These are phyloP conservation scores for Monosporascus sp. DNA, from an alignment of 2,329 filamentous ascomycete species.

Conservation along the genomic window DNA sequence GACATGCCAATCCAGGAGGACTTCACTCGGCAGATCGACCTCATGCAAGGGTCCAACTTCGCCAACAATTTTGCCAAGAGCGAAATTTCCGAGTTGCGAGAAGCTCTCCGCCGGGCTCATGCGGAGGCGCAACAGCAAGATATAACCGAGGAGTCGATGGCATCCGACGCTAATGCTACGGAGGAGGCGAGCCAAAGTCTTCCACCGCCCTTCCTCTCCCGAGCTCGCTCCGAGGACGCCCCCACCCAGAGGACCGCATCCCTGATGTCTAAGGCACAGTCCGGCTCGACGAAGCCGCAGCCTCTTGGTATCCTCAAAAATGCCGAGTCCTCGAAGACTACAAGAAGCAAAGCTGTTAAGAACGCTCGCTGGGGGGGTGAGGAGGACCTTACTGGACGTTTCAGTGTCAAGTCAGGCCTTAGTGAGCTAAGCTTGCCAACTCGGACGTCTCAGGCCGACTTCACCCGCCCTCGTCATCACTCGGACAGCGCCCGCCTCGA, in stretches of 20 bases:
- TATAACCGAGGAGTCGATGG: constrained; percentile 13
- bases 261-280: constrained; percentile 10
- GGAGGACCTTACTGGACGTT: constrained; percentile 27
- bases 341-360: not conserved
- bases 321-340: constrained; percentile 7
- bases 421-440: constrained; percentile 26
- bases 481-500: constrained; percentile 21
- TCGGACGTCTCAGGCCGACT: constrained; percentile 16
- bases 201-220: constrained; percentile 18
- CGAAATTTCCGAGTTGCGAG: constrained; percentile 14
- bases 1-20: constrained; percentile 31
- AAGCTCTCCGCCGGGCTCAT: constrained; percentile 20
- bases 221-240: constrained; percentile 9
- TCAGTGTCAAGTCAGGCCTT: constrained; percentile 29
- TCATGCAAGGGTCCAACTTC: constrained; percentile 29
- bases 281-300: constrained; percentile 12
- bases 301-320: constrained; percentile 32
- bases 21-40: constrained; percentile 30
- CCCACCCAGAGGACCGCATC: constrained; percentile 14
- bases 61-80: constrained; percentile 25
- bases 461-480: constrained; percentile 16
- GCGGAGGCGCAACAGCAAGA: constrained; percentile 18
- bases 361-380: constrained; percentile 4
- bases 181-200: constrained; percentile 24
- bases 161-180: constrained; percentile 15